Evolutionary conservation across 2,329 filamentous ascomycete genomes (phyloP).

Genomic region (Nothophoma quercina): DNA sequence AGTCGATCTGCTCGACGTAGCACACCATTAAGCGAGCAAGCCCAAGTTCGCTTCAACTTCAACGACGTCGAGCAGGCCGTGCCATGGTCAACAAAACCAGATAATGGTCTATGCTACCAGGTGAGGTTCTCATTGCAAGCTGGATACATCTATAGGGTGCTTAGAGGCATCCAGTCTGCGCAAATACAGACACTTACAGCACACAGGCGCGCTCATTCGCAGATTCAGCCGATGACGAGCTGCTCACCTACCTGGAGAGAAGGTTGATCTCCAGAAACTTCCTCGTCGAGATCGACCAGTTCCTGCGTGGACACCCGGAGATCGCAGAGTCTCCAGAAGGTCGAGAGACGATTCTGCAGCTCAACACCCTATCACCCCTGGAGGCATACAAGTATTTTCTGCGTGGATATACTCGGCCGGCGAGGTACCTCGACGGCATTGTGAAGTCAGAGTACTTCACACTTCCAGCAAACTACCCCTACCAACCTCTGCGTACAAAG

Average conservation of each 20-base stretch:
- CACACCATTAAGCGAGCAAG: background rate
- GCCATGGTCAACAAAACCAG: constrained; percentile 14
- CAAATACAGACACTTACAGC: background rate
- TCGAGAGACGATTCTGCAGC: constrained; percentile 12
- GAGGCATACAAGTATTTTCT: constrained; percentile 36
- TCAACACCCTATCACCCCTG: constrained; percentile 27
- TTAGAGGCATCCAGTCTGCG: background rate
- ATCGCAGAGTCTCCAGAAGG: constrained; percentile 22
- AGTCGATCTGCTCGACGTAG: background rate
- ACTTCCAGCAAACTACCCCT: constrained; percentile 19
- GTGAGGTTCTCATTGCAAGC: background rate
- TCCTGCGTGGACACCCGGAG: constrained; percentile 31
- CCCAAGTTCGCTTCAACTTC: constrained; percentile 23
- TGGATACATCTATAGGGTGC: background rate
- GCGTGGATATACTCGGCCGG: constrained; percentile 38
- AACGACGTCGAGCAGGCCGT: constrained; percentile 21
- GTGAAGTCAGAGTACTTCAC: constrained; percentile 23
- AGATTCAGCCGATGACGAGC: constrained; percentile 20
- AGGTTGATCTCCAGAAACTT: constrained; percentile 31
- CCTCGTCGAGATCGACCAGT: constrained; percentile 35
- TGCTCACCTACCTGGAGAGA: constrained; percentile 25
- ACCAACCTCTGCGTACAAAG: constrained; percentile 16
- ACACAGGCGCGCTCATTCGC: constrained; percentile 23
- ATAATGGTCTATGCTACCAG: background rate
- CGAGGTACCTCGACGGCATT: constrained; percentile 30